phyloP scores from a whole-genome alignment of 768 basidiomycete genomes.

The Lactarius hengduanensis region DNA sequence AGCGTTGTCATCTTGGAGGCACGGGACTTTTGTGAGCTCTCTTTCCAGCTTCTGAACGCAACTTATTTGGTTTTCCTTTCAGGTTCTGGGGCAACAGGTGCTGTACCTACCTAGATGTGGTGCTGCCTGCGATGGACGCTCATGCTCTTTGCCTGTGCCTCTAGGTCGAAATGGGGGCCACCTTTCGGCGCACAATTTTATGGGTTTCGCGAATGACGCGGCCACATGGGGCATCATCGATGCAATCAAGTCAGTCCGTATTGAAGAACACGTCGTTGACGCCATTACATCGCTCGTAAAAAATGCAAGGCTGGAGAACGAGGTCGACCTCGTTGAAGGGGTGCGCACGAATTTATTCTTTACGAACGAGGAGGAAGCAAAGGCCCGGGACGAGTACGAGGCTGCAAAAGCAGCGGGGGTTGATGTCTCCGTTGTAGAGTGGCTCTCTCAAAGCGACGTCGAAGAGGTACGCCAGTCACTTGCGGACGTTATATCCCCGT shows the following conservation, averaged over 20 bases:
- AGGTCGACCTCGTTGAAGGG: constrained; percentile 62
- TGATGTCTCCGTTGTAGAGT: constrained; percentile 44
- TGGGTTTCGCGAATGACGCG: constrained; percentile 43
- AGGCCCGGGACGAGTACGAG: constrained; percentile 46
- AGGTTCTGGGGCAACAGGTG: constrained; percentile 81
- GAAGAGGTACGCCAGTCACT: constrained; percentile 40
- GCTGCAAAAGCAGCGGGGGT: constrained; percentile 55
- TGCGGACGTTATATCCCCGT: neutral
- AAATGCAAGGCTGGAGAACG: constrained; percentile 41
- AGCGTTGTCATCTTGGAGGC: constrained; percentile 76
- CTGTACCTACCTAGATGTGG: constrained; percentile 14
- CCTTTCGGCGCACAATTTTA: constrained; percentile 52
- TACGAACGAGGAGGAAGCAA: constrained; percentile 44
- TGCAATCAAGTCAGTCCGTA: constrained; percentile 48
- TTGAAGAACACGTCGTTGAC: constrained; percentile 58
- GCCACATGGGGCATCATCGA: constrained; percentile 50
- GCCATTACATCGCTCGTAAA: constrained; percentile 51
- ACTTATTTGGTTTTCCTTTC: constrained; percentile 15
- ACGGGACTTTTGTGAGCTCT: constrained; percentile 73
- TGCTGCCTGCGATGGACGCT: neutral
- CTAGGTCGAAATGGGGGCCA: constrained; percentile 80
- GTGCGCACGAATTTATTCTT: constrained; percentile 52
- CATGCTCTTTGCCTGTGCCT: neutral
- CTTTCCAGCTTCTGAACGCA: neutral
- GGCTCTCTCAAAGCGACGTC: constrained; percentile 49